Evolutionary conservation across 139 green algal genomes (phyloP).

Genomic region (Chlamydomonas eustigma): DNA sequence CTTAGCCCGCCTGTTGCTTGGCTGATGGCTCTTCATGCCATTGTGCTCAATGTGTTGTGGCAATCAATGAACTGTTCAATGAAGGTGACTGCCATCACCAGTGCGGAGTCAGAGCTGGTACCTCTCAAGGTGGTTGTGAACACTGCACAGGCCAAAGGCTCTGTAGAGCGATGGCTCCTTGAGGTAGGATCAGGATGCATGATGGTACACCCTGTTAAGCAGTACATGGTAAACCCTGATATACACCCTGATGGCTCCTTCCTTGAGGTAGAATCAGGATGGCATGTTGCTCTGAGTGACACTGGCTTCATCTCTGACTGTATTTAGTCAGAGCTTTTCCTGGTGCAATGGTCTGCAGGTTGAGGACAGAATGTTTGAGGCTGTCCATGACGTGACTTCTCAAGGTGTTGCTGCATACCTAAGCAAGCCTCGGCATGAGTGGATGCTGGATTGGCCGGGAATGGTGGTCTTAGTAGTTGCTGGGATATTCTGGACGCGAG

Average conservation of each 20-base stretch:
- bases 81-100: slow-evolving; percentile 60
- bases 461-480: slow-evolving; percentile 70
- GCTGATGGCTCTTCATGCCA: too few relatives aligned
- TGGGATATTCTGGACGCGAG: slow-evolving; percentile 67
- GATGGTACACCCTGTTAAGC: background rate
- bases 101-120: slow-evolving; percentile 63
- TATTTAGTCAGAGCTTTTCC: too few relatives aligned
- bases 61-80: too few relatives aligned
- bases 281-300: too few relatives aligned
- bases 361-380: slow-evolving; percentile 66
- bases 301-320: too few relatives aligned
- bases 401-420: slow-evolving; percentile 43
- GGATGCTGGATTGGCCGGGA: slow-evolving; percentile 72
- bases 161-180: slow-evolving; percentile 78
- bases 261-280: too few relatives aligned
- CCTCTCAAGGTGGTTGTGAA: slow-evolving; percentile 46
- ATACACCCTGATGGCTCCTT: too few relatives aligned
- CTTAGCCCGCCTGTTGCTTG: too few relatives aligned
- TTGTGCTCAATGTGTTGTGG: too few relatives aligned
- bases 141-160: slow-evolving; percentile 41
- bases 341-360: too few relatives aligned
- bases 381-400: slow-evolving; percentile 50
- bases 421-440: slow-evolving; percentile 39
- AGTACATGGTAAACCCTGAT: too few relatives aligned
- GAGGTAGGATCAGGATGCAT: slow-evolving; percentile 37